Conservation (phyloP, 352 stramenopile species). For the Pythium pyrilobum region DNA sequence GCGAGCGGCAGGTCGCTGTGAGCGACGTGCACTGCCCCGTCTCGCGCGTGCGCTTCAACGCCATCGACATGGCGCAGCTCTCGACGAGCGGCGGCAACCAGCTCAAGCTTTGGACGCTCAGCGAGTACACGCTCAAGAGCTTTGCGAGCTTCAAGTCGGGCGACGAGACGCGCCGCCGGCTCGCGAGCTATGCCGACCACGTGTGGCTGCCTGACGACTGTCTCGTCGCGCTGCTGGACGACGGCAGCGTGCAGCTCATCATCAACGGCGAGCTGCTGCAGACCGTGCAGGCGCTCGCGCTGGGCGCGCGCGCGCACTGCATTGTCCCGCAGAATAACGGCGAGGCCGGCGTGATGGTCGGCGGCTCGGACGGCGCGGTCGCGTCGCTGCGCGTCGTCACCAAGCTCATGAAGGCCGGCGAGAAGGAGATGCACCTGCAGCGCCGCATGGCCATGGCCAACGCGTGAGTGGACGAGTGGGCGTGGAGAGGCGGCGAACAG, state of each 20-base stretch:
- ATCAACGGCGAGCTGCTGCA: constrained; percentile 70
- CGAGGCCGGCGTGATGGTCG: constrained; percentile 52
- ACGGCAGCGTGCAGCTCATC: constrained; percentile 70
- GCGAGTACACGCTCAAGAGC: constrained; percentile 60
- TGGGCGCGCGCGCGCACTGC: constrained; percentile 3
- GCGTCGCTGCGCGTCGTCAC: constrained; percentile 49
- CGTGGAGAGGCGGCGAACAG: not conserved
- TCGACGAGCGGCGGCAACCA: constrained; percentile 64
- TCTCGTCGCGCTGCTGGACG: constrained; percentile 58
- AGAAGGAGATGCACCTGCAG: constrained; percentile 70
- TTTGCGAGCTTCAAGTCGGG: constrained; percentile 75
- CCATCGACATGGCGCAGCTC: constrained; percentile 72
- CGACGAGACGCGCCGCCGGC: constrained; percentile 50
- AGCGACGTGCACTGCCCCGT: constrained; percentile 67
- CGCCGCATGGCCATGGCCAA: constrained; percentile 47
- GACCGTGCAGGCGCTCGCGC: constrained; percentile 31
- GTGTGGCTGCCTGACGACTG: constrained; percentile 64
- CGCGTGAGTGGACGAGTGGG: constrained; percentile 20
- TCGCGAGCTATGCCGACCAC: constrained; percentile 59
- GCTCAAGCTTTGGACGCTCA: constrained; percentile 73
- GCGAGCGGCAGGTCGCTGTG: constrained; percentile 50
- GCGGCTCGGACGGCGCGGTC: constrained; percentile 47
- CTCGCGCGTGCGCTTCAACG: constrained; percentile 69
- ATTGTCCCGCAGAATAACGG: constrained; percentile 49
- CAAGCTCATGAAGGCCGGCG: constrained; percentile 46